Evolutionary conservation across 129 eudicot species (phyloP).

Genomic region (Centella asiatica): DNA sequence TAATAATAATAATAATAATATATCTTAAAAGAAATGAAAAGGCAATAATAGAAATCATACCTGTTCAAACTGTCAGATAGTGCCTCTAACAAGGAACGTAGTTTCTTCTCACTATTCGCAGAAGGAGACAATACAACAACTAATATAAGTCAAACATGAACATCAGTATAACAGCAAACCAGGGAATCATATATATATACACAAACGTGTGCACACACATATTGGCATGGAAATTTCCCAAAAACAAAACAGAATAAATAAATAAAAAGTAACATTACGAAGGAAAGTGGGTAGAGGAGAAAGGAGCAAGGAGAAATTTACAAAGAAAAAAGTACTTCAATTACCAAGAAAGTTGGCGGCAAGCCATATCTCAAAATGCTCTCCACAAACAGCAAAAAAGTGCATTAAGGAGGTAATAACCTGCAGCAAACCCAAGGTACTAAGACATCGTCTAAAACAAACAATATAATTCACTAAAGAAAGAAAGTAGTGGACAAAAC

Average conservation of each 20-base stretch:
- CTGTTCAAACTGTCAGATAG: slow-evolving; percentile 62
- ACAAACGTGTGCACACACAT: too few species aligned
- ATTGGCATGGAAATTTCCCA: too few species aligned
- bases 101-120: slow-evolving; percentile 91
- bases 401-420: slow-evolving; percentile 91
- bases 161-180: too few species aligned
- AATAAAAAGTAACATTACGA: not conserved
- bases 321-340: not conserved
- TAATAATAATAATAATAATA: too few species aligned
- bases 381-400: slow-evolving; percentile 83
- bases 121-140: slow-evolving; percentile 91
- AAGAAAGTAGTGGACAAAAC: too few species aligned
- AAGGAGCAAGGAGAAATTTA: not conserved
- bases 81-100: slow-evolving; percentile 73
- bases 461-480: not conserved
- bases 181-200: too few species aligned
- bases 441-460: not conserved
- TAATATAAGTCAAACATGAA: slow-evolving; percentile 36
- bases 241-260: too few species aligned
- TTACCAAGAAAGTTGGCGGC: slow-evolving; percentile 87
- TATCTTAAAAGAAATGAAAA: too few species aligned
- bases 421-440: slow-evolving; percentile 21
- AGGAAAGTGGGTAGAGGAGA: not conserved
- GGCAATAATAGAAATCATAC: slow-evolving; percentile 19
- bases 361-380: slow-evolving; percentile 79